Evolutionary conservation across 2,329 filamentous ascomycete species (phyloP).

Genomic region (Penicillium sp.): DNA sequence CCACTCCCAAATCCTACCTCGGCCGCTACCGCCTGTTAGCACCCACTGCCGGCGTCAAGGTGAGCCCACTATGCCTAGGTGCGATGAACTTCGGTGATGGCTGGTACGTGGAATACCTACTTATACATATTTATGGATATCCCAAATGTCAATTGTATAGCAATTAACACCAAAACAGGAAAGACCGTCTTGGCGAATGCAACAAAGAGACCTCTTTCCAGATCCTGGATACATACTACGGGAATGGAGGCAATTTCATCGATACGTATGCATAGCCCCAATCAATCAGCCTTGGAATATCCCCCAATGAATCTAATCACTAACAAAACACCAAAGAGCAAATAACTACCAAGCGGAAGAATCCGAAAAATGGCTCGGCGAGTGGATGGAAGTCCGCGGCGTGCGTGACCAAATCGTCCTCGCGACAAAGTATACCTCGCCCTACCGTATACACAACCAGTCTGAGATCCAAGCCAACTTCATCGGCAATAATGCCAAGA

Average conservation of each 20-base stretch:
- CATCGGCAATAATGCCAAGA: constrained; percentile 38
- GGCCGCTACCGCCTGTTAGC: constrained; percentile 55
- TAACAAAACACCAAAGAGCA: constrained; percentile 27
- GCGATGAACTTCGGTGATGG: constrained; percentile 57
- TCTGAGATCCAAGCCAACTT: constrained; percentile 34
- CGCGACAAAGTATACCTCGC: constrained; percentile 54
- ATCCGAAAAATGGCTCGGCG: constrained; percentile 53
- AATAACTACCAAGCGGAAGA: constrained; percentile 53
- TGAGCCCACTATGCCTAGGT: constrained; percentile 56
- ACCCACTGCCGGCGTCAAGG: constrained; percentile 52
- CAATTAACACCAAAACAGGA: constrained; percentile 12
- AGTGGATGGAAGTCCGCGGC: constrained; percentile 51
- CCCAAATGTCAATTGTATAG: neutral
- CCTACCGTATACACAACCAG: constrained; percentile 39
- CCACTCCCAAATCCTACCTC: constrained; percentile 36
- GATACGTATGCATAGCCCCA: constrained; percentile 42
- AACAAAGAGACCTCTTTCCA: constrained; percentile 51
- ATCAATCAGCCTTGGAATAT: neutral
- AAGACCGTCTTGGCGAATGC: constrained; percentile 41
- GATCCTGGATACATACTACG: constrained; percentile 53
- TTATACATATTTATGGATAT: neutral
- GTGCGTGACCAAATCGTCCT: constrained; percentile 55
- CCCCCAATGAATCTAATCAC: neutral
- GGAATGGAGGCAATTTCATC: constrained; percentile 55
- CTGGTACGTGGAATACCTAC: constrained; percentile 35